Base-by-base conservation (phyloP, 2,329 filamentous ascomycete genomes). In the Cladophialophora chaetospira region DNA sequence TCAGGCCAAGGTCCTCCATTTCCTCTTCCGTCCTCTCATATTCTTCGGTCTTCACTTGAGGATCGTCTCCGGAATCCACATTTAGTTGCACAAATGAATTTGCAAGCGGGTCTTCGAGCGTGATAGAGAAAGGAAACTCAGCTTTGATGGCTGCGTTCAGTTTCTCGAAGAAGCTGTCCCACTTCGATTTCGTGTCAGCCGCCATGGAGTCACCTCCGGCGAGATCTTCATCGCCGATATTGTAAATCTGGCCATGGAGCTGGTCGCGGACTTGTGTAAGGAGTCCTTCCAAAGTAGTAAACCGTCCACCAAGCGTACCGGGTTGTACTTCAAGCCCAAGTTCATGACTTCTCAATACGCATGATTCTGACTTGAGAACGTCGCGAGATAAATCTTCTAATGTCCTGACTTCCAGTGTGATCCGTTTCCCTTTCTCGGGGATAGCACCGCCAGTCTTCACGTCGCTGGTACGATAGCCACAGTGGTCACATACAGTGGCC, bases 361-460 rank as follows among this genome's bases (percentile, higher is more conserved):
- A 97, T 23, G 88, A 94, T 73, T 99, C 94, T 65, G 89, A 91
- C 79, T 99, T 99, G 68, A 99, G 86, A 59, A 99, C 96, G 69
- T 99, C 94, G 62, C 94, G 85, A 10, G 87, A 88, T 40, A 99
- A 81, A 72, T 99, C 94, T 57, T 86, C 81, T 28, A 77, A 70
- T 29, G 75, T 84, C 57, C 85, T 79, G 54, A 97, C 88, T 51
- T 81, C 77, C 23, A 99, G 80, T 0, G 83, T 91, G 66, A 97
- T 95, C 65, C 86, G 88, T 72, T 88, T 88, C 60, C 94, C 94
- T 70, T 88, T 85, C 53, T 88, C 87, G 6, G 94, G 94, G 19
- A 99, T 87, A 68, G 88, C 92, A 53, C 94, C 94, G 63, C 94
- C 94, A 1, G 94, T 97, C 81, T 97, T 97, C 71, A 99, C 91